Evolutionary conservation across 805 yeast species (phyloP), one percentile per base, ranked within the genome.

Genomic region (Hanseniaspora hatyaiensis): DNA sequence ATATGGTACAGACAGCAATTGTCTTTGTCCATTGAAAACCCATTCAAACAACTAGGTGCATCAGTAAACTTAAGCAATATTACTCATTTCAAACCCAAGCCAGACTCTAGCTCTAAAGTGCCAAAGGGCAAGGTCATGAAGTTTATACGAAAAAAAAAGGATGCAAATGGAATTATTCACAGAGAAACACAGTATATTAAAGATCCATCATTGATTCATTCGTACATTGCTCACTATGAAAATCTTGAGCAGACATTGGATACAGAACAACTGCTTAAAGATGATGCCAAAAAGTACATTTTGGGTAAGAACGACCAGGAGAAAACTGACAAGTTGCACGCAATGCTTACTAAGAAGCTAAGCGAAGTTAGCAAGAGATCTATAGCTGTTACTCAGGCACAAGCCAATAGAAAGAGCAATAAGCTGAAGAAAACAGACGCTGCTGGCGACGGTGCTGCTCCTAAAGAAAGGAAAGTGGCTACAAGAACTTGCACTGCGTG

Each of bases 1-100:
- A 87, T 88, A 23, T 92, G 98, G 98, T 80, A 82, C 56, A 76
- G 80, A 6, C 97, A 89, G 60, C 75, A 78, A 42, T 70, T 73
- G 51, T 71, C 79, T 9, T 66, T 88, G 45, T 65, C 73, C 16
- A 65, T 68, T 3, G 58, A 60, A 3, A 65, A 64, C 47, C 68
- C 63, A 44, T 62, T 59, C 51, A 65, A 62, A 47, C 66, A 63
- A 45, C 52, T 63, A 48, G 46, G 46, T 8, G 59, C 59, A 29
- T 57, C 60, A 45, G 65, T 68, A 3, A 66, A 69, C 50, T 59
- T 61, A 26, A 55, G 61, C 3, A 65, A 70, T 47, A 36, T 44
- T 6, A 44, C 48, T 8, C 48, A 44, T 20, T 44, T 44, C 31
- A 57, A 60, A 51, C 54, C 68, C 23, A 57, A 62, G 52, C 51